Base-by-base conservation (phyloP, 2,329 filamentous ascomycete species). In the Colletotrichum tofieldiae region DNA sequence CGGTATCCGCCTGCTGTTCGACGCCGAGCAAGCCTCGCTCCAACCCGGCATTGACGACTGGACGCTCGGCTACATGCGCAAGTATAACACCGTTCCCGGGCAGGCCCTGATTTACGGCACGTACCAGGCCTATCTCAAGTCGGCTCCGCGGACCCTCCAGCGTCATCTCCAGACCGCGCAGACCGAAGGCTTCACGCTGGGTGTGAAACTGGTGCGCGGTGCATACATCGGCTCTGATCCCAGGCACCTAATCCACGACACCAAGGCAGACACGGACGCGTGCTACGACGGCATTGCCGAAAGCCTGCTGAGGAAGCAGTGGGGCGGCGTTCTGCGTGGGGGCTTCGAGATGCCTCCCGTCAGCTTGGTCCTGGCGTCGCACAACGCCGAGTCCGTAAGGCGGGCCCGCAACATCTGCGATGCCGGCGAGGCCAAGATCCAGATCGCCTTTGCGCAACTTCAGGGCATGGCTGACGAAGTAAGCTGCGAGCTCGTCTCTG, bases 391-490 rank as follows among this genome's bases (percentile, higher is more conserved):
- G 51, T 94, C 93, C 5, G 92, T 97, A 11, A 84, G 86, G 32
- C 85, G 84, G 60, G 89, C 88, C 18, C 87, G 87, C 32, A 83
- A 82, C 16, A 81, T 92, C 35, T 84, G 88, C 69, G 86, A 86
- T 75, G 84, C 73, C 3, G 84, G 84, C 16, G 78, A 77, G 11
- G 83, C 83, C 73, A 82, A 82, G 77, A 82, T 81, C 0, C 79
- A 80, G 32, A 77, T 85, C 54, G 80, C 82, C 0, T 86, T 84
- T 58, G 76, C 78, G 3, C 78, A 81, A 47, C 74, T 77, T 20
- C 73, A 75, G 62, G 74, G 96, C 51, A 98, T 98, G 96, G 96
- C 96, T 1, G 96, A 98, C 77, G 95, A 98, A 79, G 91, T 98
- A 64, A 94, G 92, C 80, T 92, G 90, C 79, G 89, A 91, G 79